A percentile compares a stretch with the other conserved stretches of the same genome.
Conservation (phyloP, 257 asterid genomes). For the Rubia yunnanensis region DNA sequence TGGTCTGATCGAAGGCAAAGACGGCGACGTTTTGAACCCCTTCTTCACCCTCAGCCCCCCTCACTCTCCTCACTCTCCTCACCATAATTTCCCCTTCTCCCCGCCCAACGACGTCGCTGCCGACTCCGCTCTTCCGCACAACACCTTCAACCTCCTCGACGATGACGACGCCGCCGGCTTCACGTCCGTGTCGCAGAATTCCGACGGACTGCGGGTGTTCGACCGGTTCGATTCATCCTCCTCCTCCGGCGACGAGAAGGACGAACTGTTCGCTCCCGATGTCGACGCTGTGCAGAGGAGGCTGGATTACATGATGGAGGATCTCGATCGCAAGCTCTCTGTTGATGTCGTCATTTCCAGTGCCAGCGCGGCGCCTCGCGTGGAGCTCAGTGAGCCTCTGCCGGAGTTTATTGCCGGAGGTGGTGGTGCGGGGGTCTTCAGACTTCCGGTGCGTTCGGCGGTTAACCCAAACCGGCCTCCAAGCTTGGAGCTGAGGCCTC, state of each 20-base stretch:
- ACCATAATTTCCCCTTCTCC: conserved; percentile 32
- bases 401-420: conserved; percentile 64
- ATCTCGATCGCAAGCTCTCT: conserved; percentile 71
- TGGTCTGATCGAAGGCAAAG: conserved; percentile 39
- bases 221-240: conserved; percentile 81
- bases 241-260: conserved; percentile 55
- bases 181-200: conserved; percentile 13
- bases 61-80: conserved; percentile 12
- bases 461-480: conserved; percentile 73
- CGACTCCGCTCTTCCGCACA: neutral
- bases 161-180: conserved; percentile 6
- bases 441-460: conserved; percentile 55
- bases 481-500: conserved; percentile 82
- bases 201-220: conserved; percentile 47
- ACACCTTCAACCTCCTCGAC: neutral
- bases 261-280: conserved; percentile 27
- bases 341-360: conserved; percentile 16
- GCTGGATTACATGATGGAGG: conserved; percentile 83
- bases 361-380: neutral
- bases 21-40: conserved; percentile 25
- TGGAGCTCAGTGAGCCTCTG: conserved; percentile 31
- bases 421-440: conserved; percentile 56
- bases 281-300: conserved; percentile 53
- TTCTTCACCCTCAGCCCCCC: conserved; percentile 17
- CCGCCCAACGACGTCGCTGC: conserved; percentile 25